Evolutionary conservation across 2,329 filamentous ascomycete genomes (phyloP).

Genomic region (Neospermospora avenae): DNA sequence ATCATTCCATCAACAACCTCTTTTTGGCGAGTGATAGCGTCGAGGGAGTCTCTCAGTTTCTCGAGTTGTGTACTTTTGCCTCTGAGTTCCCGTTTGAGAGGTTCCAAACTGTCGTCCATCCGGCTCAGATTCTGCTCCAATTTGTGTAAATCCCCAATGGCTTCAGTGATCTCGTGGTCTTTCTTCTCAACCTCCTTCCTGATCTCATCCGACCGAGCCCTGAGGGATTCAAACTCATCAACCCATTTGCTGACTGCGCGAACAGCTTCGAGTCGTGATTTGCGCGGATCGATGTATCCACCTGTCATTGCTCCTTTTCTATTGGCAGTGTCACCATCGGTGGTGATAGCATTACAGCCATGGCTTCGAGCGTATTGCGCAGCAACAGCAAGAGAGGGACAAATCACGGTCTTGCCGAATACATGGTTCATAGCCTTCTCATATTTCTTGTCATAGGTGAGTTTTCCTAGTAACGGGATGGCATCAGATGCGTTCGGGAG

Average conservation of each 20-base stretch:
- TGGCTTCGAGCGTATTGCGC: conserved; percentile 91
- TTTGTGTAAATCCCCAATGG: conserved; percentile 81
- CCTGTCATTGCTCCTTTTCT: conserved; percentile 94
- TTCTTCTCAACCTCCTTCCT: conserved; percentile 69
- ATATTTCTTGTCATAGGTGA: conserved; percentile 72
- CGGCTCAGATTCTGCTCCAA: conserved; percentile 74
- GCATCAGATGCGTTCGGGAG: conserved; percentile 85
- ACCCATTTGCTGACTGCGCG: conserved; percentile 72
- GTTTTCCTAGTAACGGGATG: conserved; percentile 79
- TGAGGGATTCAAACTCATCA: conserved; percentile 67
- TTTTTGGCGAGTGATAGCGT: conserved; percentile 60
- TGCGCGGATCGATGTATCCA: conserved; percentile 84
- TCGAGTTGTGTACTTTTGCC: conserved; percentile 73
- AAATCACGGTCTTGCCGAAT: conserved; percentile 93
- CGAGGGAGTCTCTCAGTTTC: conserved; percentile 68
- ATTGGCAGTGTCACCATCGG: conserved; percentile 90
- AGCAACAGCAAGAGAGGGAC: conserved; percentile 82
- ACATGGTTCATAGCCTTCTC: conserved; percentile 90
- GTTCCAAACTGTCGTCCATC: conserved; percentile 77
- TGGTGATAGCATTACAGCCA: conserved; percentile 87
- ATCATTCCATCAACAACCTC: conserved; percentile 73
- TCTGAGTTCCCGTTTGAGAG: conserved; percentile 72
- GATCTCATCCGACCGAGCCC: conserved; percentile 62
- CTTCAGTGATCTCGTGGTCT: conserved; percentile 83
- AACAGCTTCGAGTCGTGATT: conserved; percentile 83